Conservation (phyloP, 2,329 filamentous ascomycete species). For the Alternaria sp. region DNA sequence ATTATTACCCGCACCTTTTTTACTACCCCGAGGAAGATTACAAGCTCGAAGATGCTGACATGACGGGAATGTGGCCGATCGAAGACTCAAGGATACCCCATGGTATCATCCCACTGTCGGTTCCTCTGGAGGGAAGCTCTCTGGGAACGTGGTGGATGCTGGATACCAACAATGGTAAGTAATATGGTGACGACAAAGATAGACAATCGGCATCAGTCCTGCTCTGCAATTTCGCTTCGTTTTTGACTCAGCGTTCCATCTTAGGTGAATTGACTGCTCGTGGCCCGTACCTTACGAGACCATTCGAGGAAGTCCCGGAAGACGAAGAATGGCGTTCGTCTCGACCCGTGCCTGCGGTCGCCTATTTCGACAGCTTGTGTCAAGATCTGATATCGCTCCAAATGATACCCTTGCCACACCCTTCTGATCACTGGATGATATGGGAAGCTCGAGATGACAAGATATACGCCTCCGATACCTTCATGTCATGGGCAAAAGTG, state of each 20-base stretch:
- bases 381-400: neutral
- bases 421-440: neutral
- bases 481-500: neutral
- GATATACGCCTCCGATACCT: neutral
- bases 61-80: neutral
- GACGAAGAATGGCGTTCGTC: neutral
- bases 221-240: neutral
- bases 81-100: neutral
- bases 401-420: neutral
- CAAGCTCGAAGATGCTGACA: neutral
- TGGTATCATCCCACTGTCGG: neutral
- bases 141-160: conserved; percentile 4
- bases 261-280: neutral
- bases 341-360: neutral
- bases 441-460: neutral
- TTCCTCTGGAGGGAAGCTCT: neutral
- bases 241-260: neutral
- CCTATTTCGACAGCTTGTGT: neutral
- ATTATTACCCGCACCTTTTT: neutral
- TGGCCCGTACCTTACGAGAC: neutral
- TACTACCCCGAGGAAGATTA: neutral
- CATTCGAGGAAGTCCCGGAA: neutral
- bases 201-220: neutral
- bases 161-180: conserved; percentile 2
- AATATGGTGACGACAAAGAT: neutral